phyloP scores from a whole-genome alignment of 768 basidiomycete species.

The Leucocoprinus leucothites region DNA sequence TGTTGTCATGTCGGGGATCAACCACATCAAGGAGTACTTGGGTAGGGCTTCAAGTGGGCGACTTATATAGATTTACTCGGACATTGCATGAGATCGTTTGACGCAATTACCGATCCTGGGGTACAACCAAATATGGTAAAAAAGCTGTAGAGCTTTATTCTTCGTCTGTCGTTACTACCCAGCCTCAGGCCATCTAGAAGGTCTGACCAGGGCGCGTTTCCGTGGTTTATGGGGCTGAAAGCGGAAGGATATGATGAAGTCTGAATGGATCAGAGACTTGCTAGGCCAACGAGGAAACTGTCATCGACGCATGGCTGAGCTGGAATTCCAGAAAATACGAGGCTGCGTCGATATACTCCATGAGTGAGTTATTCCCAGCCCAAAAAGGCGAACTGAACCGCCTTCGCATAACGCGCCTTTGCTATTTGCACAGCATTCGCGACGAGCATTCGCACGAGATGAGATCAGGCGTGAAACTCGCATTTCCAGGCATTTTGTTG shows the following conservation, averaged over 20 bases:
- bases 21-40: constrained; percentile 14
- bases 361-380: constrained; percentile 1
- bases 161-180: constrained; percentile 12
- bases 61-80: constrained; percentile 11
- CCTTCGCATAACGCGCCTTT: constrained; percentile 1
- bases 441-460: constrained; percentile 1
- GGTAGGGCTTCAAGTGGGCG: constrained; percentile 9
- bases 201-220: constrained; percentile 5
- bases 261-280: constrained; percentile 1
- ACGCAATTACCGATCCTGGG: constrained; percentile 6
- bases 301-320: constrained; percentile 7
- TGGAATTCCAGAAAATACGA: constrained; percentile 11
- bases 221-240: constrained; percentile 9
- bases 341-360: constrained; percentile 10
- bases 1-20: constrained; percentile 18
- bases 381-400: constrained; percentile 10
- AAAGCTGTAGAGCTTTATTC: constrained; percentile 19
- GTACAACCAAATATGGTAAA: constrained; percentile 3
- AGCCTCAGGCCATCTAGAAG: constrained; percentile 11
- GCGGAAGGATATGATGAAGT: constrained; percentile 7
- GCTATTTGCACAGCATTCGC: constrained; percentile 7
- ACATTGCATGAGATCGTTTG: constrained; percentile 12
- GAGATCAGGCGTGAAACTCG: constrained; percentile 5
- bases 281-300: constrained; percentile 11
- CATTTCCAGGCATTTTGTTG: neutral